Evolutionary conservation across 1,139 yeast species (phyloP), one percentile per base, ranked within the genome.

Genomic region (Lodderomyces parapsilosis): DNA sequence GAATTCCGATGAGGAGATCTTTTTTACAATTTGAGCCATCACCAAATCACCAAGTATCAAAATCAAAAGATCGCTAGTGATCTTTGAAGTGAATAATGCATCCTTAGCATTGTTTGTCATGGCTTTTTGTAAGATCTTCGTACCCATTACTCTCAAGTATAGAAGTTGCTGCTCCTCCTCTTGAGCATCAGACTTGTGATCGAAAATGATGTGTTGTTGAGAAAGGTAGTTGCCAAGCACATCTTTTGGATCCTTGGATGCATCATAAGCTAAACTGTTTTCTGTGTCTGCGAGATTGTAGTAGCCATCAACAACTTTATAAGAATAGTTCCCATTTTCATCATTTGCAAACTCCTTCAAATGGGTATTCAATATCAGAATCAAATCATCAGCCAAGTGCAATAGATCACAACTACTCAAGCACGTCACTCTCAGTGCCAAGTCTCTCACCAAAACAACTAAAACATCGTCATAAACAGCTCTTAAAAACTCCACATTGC

Each of bases 11-110:
- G 64, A 50, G 1, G 72, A 50, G 13, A 71, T 47, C 47, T 61
- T 64, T 1, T 50, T 55, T 4, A 70, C 45, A 1, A 63, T 45
- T 42, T 66, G 66, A 9, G 46, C 56, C 9, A 72, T 42, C 7
- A 72, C 67, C 46, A 71, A 51, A 50, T 72, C 76, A 7, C 69
- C 62, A 30, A 70, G 44, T 13, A 70, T 47, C 3, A 62, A 42
- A 2, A 57, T 53, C 1, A 68, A 55, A 31, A 72, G 58, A 36
- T 58, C 60, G 35, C 55, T 50, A 2, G 64, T 55, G 4, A 71
- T 68, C 20, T 57, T 56, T 1, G 75, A 67, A 19, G 61, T 53
- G 1, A 59, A 49, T 6, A 32, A 17, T 1, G 63, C 50, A 23
- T 46, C 42, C 13, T 36, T 23, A n/a, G 33, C 54, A 13, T 48